Conservation (phyloP, 352 stramenopile species). For the Phytopythium chamaehyphon region DNA sequence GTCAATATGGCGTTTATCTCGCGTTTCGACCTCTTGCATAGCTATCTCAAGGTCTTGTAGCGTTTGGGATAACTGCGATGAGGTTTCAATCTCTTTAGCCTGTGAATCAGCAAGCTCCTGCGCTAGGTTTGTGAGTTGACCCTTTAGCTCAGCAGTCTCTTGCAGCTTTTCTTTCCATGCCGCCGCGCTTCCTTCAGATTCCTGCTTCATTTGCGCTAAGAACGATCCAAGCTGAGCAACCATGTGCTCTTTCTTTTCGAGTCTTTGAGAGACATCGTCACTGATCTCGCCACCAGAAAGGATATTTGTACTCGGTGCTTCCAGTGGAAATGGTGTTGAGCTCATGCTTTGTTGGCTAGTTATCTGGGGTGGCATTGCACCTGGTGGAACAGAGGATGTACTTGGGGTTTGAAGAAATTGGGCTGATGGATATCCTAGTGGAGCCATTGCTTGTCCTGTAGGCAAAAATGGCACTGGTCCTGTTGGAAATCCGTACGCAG, state of each 20-base stretch:
- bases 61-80: conserved; percentile 25
- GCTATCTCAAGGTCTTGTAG: conserved; percentile 32
- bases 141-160: conserved; percentile 46
- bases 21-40: conserved; percentile 25
- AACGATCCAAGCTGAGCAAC: conserved; percentile 63
- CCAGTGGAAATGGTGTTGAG: conserved; percentile 1
- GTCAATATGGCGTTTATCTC: conserved; percentile 32
- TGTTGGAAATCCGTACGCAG: conserved; percentile 2
- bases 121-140: conserved; percentile 23
- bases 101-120: conserved; percentile 34
- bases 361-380: background rate
- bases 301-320: too few species aligned
- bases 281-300: too few species aligned
- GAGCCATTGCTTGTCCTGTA: background rate
- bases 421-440: background rate
- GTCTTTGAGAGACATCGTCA: conserved; percentile 9
- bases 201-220: conserved; percentile 70
- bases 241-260: conserved; percentile 62
- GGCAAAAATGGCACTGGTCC: conserved; percentile 3
- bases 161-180: conserved; percentile 62
- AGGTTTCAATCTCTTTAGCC: conserved; percentile 28
- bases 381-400: background rate
- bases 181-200: conserved; percentile 49
- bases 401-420: background rate
- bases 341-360: background rate